phyloP scores from a whole-genome alignment of 305 asterid species.

The Fraxinus paxiana region DNA sequence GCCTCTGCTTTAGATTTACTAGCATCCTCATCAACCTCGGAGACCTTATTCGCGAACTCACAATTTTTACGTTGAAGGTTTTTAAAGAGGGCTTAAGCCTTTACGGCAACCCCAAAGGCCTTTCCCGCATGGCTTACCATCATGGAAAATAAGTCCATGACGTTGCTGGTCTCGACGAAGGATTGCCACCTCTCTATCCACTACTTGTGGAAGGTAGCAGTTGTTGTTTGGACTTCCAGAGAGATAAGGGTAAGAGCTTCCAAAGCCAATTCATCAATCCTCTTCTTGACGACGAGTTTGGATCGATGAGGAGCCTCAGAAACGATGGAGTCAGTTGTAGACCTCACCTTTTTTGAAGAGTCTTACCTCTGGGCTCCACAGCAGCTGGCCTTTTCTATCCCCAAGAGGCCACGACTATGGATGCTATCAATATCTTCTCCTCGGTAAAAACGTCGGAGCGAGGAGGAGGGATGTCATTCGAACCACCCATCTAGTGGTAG shows the following conservation, averaged over 20 bases:
- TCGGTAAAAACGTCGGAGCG: neutral
- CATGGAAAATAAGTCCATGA: neutral
- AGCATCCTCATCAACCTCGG: too few relatives aligned
- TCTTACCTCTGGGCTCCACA: neutral
- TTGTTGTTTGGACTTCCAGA: neutral
- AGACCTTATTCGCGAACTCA: too few relatives aligned
- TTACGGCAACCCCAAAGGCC: neutral
- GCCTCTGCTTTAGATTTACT: too few relatives aligned
- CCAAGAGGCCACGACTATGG: neutral
- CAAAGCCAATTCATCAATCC: neutral
- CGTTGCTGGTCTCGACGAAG: neutral
- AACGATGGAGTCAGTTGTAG: neutral
- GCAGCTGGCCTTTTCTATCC: neutral
- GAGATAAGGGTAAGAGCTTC: neutral
- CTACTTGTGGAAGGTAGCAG: neutral
- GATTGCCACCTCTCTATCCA: too few relatives aligned
- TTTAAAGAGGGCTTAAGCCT: neutral
- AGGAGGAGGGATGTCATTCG: neutral
- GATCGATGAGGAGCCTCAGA: neutral
- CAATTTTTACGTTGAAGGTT: too few relatives aligned
- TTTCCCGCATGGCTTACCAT: neutral
- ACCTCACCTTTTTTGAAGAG: neutral
- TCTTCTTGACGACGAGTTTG: neutral
- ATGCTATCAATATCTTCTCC: too few relatives aligned
- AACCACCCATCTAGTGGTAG: neutral